Evolutionary conservation across 345 rosid genomes (phyloP), one percentile per base, ranked within the genome.

Genomic region (Eucalyptus polybractea): DNA sequence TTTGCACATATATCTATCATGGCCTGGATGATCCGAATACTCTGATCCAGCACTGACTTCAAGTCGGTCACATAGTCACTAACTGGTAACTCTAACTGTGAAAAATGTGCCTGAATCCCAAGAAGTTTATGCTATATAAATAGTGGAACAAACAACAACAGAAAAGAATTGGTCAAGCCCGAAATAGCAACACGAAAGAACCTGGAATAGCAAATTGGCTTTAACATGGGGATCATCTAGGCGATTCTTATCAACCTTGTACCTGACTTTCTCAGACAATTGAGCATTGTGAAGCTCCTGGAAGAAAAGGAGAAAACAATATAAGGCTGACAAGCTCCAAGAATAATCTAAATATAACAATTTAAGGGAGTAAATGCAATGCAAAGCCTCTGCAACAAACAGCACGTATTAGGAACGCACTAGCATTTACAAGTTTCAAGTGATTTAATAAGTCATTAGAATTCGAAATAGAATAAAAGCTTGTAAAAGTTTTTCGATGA

Each of bases 1-100:
- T 97, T 97, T 49, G 98, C 99, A 87, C 99, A 97, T 88, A 97
- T 95, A 92, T 97, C 99, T 92, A 97, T 97, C 99, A 96, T 97
- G 88, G 99, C 99, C 91, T 97, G 99, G 90, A 97, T 95, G 93
- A 97, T 95, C 86, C 99, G 99, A 89, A 97, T 97, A 91, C 99
- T 97, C 92, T 97, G 99, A 93, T 97, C 99, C 93, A 97, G 91
- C 62, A 97, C 99, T 44, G 98, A 97, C 94, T 97, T 97, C 90
- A 97, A 92, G 95, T 97, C 99, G 8, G 99, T 97, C 90, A 94
- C 92, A 88, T 97, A 97, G 92, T 97, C 99, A 91, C 97, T 97
- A 91, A 97, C 94, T 53, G 99, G 99, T 62, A 97, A 94, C 85
- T 97, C 95, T 76, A 97, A 91, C 93, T 92, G 98, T 87, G 97